Percentiles rank a stretch among this genome's conserved stretches.
Conservation (phyloP, 2,329 filamentous ascomycete species). For the Verticillium nubilum region DNA sequence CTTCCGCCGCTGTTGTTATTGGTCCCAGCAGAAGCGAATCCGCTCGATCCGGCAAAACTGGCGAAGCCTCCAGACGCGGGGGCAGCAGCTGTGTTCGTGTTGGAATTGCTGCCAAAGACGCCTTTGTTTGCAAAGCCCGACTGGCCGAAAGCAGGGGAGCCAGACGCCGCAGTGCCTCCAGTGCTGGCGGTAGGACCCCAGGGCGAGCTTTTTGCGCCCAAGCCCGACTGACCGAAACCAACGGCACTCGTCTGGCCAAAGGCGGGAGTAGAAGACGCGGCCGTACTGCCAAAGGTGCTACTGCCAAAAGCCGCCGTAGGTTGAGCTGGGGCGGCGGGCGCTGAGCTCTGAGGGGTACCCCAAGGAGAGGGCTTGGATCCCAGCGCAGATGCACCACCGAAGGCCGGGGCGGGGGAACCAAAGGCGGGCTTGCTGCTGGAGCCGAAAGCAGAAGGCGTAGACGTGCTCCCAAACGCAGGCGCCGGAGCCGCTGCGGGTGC, state of each 20-base stretch:
- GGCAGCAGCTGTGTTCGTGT: constrained; percentile 18
- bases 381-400: constrained; percentile 38
- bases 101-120: constrained; percentile 28
- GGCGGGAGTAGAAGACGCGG: constrained; percentile 32
- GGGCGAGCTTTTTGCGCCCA: constrained; percentile 44
- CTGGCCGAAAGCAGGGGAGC: constrained; percentile 48
- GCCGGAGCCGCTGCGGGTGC: constrained; percentile 18
- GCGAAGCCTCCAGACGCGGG: constrained; percentile 43
- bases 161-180: constrained; percentile 22
- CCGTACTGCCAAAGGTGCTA: constrained; percentile 33
- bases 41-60: constrained; percentile 47
- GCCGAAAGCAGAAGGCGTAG: constrained; percentile 34
- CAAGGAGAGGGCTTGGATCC: constrained; percentile 49
- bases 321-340: constrained; percentile 4
- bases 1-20: constrained; percentile 27
- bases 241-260: constrained; percentile 42
- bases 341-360: constrained; percentile 22
- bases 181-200: constrained; percentile 38
- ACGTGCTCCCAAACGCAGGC: constrained; percentile 20
- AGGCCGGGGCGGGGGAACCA: constrained; percentile 4
- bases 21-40: constrained; percentile 45
- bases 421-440: constrained; percentile 16
- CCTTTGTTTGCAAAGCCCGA: constrained; percentile 39
- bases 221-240: constrained; percentile 47
- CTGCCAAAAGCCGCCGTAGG: constrained; percentile 34